Evolutionary conservation across 306 rosid species (phyloP), one percentile per base, ranked within the genome.

Genomic region (Dalbergia cultrata): DNA sequence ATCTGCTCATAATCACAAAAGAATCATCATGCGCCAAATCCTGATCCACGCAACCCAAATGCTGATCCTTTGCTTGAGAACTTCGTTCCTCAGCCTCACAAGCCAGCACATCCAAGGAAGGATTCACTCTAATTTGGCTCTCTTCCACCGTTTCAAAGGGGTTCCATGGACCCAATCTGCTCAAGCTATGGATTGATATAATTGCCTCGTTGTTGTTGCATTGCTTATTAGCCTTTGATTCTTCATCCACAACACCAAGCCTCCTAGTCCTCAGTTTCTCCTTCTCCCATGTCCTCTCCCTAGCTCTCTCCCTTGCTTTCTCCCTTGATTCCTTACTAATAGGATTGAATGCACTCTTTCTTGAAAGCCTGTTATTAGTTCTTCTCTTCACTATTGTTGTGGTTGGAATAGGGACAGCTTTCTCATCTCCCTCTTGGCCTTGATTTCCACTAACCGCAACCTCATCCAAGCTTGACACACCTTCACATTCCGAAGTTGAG

Each of bases 261-360:
- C 56, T 81, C 26, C 63, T 45, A 47, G 52, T 68, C 35, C 58
- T 83, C 77, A 75, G 50, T 5, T 33, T n/a, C 79, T 85, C 11
- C 80, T 86, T 91, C 67, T 85, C 88, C 69, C 53, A 71, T 0
- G 98, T 89, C 43, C 98, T 86, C 45, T 88, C 89, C 43, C 94
- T 83, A 0, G 98, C 98, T 37, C 93, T 89, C 62, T 77, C 97
- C 76, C 98, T 95, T 1, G 98, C 98, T 71, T 62, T 88, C 43
- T 85, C 93, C 81, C 98, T 93, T 1, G 89, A 85, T 69, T 85
- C 95, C 63, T 65, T 95, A 2, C 84, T 81, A 13, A 67, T 71
- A 8, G 87, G 84, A 70, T 85, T 82, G 78, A 86, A 78, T 60
- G 84, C 69, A 66, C 79, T 69, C 79, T 81, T 89, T 67, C 92